phyloP scores from a whole-genome alignment of 2,329 filamentous ascomycete species.

The Volutella citrinella region DNA sequence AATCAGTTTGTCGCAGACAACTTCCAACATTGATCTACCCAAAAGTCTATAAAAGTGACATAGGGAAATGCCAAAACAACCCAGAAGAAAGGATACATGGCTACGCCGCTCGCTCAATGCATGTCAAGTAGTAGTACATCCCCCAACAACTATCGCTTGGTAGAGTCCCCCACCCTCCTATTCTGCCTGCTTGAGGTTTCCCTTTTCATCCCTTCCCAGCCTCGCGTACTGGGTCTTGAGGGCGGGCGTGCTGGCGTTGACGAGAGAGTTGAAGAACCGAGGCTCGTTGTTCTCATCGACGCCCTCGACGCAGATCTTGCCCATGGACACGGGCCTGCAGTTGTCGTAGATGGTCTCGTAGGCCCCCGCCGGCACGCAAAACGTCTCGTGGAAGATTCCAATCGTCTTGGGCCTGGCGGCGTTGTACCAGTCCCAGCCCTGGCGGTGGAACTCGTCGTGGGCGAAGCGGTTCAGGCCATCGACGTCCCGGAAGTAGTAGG shows the following conservation, averaged over 20 bases:
- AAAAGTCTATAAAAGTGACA: no score
- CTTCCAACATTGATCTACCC: no score
- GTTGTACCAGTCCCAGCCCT: constrained; percentile 50
- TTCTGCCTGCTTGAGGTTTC: constrained; percentile 10
- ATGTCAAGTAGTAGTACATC: no score
- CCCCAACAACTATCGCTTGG: no score
- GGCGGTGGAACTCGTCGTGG: constrained; percentile 44
- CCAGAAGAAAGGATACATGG: no score
- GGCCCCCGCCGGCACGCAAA: constrained; percentile 38
- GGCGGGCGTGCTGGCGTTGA: constrained; percentile 27
- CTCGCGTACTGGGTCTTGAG: constrained; percentile 35
- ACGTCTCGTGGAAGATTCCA: constrained; percentile 55
- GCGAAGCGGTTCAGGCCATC: constrained; percentile 51
- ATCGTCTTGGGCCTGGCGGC: constrained; percentile 36
- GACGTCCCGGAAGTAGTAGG: constrained; percentile 50
- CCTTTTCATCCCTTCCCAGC: constrained; percentile 25
- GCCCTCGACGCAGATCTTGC: constrained; percentile 23
- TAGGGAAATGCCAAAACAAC: no score
- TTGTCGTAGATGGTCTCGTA: constrained; percentile 53
- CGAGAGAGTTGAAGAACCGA: constrained; percentile 33
- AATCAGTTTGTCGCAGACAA: no score
- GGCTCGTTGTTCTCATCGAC: constrained; percentile 18
- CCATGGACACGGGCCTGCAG: constrained; percentile 37
- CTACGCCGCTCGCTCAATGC: no score
- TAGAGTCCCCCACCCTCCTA: neutral